Conservation (phyloP, 768 basidiomycete genomes). For the Sporobolomyces roseus region DNA sequence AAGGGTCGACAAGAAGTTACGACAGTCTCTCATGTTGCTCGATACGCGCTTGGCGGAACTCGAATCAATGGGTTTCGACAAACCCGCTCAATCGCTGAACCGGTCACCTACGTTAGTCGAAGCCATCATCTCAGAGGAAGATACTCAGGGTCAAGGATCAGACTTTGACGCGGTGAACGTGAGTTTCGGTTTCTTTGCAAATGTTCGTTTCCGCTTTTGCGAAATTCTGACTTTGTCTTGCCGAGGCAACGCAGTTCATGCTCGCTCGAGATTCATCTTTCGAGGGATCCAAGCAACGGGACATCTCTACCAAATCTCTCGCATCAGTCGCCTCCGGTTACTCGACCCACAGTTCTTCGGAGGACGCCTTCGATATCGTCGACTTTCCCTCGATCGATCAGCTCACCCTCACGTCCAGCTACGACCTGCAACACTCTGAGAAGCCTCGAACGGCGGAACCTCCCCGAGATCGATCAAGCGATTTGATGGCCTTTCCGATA, state of each 20-base stretch:
- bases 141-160: too few relatives aligned
- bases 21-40: constrained; percentile 26
- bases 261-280: not conserved
- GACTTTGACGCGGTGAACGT: too few relatives aligned
- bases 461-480: constrained; percentile 15
- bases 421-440: not conserved
- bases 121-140: too few relatives aligned
- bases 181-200: not conserved
- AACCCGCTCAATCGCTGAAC: too few relatives aligned
- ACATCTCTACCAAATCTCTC: constrained; percentile 18
- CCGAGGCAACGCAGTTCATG: constrained; percentile 4
- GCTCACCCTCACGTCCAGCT: constrained; percentile 3
- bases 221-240: not conserved
- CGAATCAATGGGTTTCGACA: constrained; percentile 1
- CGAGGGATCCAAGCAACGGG: not conserved
- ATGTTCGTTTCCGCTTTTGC: not conserved
- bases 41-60: constrained; percentile 29
- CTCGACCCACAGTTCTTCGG: constrained; percentile 15
- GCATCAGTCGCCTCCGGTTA: constrained; percentile 10
- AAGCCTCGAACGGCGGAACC: not conserved
- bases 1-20: constrained; percentile 3
- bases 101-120: not conserved
- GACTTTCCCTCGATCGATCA: constrained; percentile 31
- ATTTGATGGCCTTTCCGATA: constrained; percentile 23
- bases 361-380: constrained; percentile 38